phyloP scores from a whole-genome alignment of 2,329 filamentous ascomycete genomes.

The Pseudogymnoascus sp. region DNA sequence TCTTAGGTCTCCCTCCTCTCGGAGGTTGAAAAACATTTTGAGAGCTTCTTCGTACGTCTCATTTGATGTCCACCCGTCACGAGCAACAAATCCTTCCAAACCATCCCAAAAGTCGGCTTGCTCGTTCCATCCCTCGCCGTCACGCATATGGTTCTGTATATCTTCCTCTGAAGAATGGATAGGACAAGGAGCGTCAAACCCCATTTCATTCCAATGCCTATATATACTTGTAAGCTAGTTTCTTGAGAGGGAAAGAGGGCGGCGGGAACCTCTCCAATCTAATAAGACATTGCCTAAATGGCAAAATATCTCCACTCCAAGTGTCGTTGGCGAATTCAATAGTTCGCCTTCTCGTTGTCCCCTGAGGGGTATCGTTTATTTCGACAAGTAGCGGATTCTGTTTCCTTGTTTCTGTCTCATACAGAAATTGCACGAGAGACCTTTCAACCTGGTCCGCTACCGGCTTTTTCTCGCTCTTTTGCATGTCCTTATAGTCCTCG shows the following conservation, averaged over 20 bases:
- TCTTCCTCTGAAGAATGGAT: conserved; percentile 21
- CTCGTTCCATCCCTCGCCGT: conserved; percentile 27
- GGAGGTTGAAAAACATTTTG: conserved; percentile 29
- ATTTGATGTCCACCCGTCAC: conserved; percentile 32
- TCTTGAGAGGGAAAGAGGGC: conserved; percentile 12
- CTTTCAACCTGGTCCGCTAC: conserved; percentile 20
- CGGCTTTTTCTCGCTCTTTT: conserved; percentile 22
- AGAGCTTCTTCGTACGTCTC: conserved; percentile 30
- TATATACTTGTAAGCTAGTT: conserved; percentile 14
- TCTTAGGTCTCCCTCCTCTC: conserved; percentile 27
- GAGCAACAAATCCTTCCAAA: conserved; percentile 27
- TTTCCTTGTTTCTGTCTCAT: conserved; percentile 25
- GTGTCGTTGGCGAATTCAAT: conserved; percentile 26
- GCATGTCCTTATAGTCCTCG: conserved; percentile 20
- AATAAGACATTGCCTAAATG: conserved; percentile 27
- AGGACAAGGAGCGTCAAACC: conserved; percentile 24
- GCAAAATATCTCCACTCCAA: conserved; percentile 28
- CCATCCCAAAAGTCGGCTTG: conserved; percentile 30
- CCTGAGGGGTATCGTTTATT: conserved; percentile 22
- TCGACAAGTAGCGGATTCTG: conserved; percentile 23
- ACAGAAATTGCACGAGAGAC: conserved; percentile 22
- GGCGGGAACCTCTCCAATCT: conserved; percentile 25
- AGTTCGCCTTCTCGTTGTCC: conserved; percentile 22
- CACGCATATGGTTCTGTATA: conserved; percentile 16
- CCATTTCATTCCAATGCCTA: conserved; percentile 27